Evolutionary conservation across 768 basidiomycete species (phyloP).

Genomic region (Baorangia bicolor): DNA sequence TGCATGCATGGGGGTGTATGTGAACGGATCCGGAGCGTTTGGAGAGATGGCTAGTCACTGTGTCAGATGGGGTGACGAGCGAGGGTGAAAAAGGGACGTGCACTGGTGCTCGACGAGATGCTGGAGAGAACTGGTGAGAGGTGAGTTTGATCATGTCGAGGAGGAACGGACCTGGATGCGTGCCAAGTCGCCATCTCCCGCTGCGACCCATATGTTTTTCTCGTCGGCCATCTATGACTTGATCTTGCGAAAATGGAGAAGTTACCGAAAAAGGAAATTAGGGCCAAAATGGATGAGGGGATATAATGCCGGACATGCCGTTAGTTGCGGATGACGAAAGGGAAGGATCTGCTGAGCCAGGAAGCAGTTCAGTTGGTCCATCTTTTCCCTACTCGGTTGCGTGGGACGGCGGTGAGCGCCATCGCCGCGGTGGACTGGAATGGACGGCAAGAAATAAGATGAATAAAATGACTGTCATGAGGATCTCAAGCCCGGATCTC

Average conservation of each 20-base stretch:
- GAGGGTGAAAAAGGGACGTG: constrained; percentile 36
- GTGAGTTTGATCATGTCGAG: not conserved
- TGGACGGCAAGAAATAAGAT: not conserved
- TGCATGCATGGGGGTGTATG: constrained; percentile 92
- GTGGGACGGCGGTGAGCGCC: not conserved
- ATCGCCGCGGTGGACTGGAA: constrained; percentile 4
- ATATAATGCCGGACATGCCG: constrained; percentile 15
- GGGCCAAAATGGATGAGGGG: constrained; percentile 5
- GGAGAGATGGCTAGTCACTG: constrained; percentile 56
- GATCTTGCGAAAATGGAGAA: constrained; percentile 10
- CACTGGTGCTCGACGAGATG: constrained; percentile 59
- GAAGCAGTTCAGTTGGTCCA: not conserved
- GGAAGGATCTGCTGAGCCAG: not conserved
- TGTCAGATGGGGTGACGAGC: constrained; percentile 29
- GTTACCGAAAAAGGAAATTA: constrained; percentile 26
- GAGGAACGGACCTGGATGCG: constrained; percentile 60
- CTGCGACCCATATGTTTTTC: constrained; percentile 90
- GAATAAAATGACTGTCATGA: not conserved
- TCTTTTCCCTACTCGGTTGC: not conserved
- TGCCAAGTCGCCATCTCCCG: constrained; percentile 84
- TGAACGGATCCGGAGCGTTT: constrained; percentile 66
- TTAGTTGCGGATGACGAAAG: constrained; percentile 3
- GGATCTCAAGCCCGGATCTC: constrained; percentile 31
- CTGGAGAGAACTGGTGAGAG: constrained; percentile 34
- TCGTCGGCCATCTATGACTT: too few species aligned